phyloP scores from a whole-genome alignment of 2,329 filamentous ascomycete species.

The Fusarium albidum region DNA sequence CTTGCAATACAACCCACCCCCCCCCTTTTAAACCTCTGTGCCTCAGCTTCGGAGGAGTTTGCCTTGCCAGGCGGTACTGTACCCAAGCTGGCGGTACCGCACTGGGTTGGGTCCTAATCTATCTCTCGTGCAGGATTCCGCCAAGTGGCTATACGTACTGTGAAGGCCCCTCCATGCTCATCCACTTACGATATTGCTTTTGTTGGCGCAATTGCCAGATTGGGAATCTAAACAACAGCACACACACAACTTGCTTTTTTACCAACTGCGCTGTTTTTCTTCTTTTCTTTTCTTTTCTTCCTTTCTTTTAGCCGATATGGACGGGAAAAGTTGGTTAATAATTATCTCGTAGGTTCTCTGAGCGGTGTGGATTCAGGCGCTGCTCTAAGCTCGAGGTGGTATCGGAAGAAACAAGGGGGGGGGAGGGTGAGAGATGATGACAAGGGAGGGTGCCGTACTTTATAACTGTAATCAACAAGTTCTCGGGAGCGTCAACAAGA shows the following conservation, averaged over 20 bases:
- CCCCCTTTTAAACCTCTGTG: not conserved
- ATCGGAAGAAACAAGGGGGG: slow-evolving; percentile 13
- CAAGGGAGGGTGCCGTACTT: not conserved
- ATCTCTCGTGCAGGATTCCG: not conserved
- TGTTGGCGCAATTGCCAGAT: too few relatives aligned
- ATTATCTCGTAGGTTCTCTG: slow-evolving; percentile 21
- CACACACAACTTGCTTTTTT: too few relatives aligned
- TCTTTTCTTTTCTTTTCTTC: too few relatives aligned
- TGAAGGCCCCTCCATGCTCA: too few relatives aligned
- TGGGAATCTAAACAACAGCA: too few relatives aligned
- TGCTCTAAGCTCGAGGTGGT: slow-evolving; percentile 1
- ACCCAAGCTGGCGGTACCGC: not conserved
- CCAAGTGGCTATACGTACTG: too few relatives aligned
- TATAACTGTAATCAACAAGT: too few relatives aligned
- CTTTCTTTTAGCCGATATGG: too few relatives aligned
- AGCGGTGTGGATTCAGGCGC: slow-evolving; percentile 19
- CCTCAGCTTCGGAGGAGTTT: not conserved
- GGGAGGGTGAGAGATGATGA: slow-evolving; percentile 15
- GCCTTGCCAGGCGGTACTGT: not conserved
- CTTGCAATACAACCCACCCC: not conserved
- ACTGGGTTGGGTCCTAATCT: not conserved
- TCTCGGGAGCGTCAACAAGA: too few relatives aligned
- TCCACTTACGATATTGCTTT: too few relatives aligned
- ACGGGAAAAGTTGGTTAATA: too few relatives aligned
- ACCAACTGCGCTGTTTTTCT: too few relatives aligned